Evolutionary conservation across 78 protist genomes (phyloP), one percentile per base, ranked within the genome.

Genomic region (Emiliania huxleyi): DNA sequence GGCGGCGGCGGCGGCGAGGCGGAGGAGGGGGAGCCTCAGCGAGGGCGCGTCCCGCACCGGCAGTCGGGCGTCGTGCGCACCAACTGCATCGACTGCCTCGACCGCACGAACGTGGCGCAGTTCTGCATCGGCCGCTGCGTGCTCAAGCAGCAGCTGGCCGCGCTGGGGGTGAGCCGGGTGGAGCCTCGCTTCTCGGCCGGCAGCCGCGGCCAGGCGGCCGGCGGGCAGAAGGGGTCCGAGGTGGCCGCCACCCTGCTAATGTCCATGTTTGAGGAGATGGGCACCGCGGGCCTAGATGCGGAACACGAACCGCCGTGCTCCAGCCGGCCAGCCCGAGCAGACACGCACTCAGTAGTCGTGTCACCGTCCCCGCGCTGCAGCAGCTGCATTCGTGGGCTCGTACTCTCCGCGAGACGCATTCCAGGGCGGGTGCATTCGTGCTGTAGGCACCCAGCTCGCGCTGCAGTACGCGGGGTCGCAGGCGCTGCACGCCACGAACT

Each of bases 31-130:
- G n/a, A n/a, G n/a, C n/a, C n/a, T n/a, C n/a, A n/a, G n/a, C n/a
- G n/a, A n/a, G n/a, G n/a, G n/a, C n/a, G n/a, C 62, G 15, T 52
- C 29, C 62, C 62, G 15, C 62, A 15, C 29, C 62, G 62, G 29
- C 62, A 52, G 15, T 52, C 15, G 62, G 99, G 99, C 25, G 97
- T 98, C 3, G 94, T 96, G 29, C 96, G 99, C 23, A 96, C 96
- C 73, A 98, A 98, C 91, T 99, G 99, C 93, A 94, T 99, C 40
- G 99, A 99, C 91, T 97, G 99, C n/a, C 95, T 99, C 6, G 99
- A 99, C 91, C 95, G 99, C 22, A 99, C 99, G 40, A 98, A 98
- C 93, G 91, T 98, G 0, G 99, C 98, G 15, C 98, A 98, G 93
- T 95, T 98, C 69, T 96, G 95, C 91, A 81, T 98, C 35, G 99